Percentiles rank a stretch among this genome's conserved stretches.
These are phyloP conservation scores for Saitozyma sp. DNA, from an alignment of 768 basidiomycete genomes.

Conservation along the genomic window DNA sequence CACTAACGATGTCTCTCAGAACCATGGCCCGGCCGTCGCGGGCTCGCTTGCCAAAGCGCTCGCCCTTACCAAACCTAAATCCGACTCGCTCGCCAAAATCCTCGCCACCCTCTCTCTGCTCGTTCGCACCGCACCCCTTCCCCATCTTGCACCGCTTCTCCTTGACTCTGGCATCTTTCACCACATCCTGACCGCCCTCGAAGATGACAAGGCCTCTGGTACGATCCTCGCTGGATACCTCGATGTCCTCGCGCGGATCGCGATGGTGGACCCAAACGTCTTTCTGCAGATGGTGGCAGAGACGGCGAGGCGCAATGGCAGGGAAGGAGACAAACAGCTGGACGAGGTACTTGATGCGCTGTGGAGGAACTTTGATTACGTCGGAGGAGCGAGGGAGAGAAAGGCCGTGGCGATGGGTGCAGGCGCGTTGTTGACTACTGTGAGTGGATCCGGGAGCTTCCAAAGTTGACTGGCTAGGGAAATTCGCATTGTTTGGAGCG, in stretches of 20 bases:
- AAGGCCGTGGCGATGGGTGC: conserved; percentile 51
- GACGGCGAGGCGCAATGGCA: conserved; percentile 24
- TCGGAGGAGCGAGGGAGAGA: conserved; percentile 41
- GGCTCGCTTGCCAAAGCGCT: conserved; percentile 28
- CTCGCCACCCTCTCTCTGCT: conserved; percentile 37
- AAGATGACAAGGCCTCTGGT: conserved; percentile 50
- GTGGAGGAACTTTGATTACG: conserved; percentile 52
- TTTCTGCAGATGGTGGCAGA: conserved; percentile 44
- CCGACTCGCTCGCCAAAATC: conserved; percentile 27
- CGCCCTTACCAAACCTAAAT: conserved; percentile 28
- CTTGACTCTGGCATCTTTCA: conserved; percentile 42
- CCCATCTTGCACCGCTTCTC: conserved; percentile 32
- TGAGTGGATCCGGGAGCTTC: conserved; percentile 15
- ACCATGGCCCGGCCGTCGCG: conserved; percentile 30
- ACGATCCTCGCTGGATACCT: conserved; percentile 46
- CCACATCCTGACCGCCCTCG: conserved; percentile 41
- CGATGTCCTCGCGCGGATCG: conserved; percentile 41
- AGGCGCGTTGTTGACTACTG: conserved; percentile 41
- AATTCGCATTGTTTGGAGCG: conserved; percentile 43
- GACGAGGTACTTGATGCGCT: conserved; percentile 49
- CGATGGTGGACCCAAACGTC: conserved; percentile 36
- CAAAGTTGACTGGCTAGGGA: conserved; percentile 29
- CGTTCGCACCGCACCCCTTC: conserved; percentile 29
- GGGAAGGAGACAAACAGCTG: conserved; percentile 34
- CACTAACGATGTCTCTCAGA: conserved; percentile 9